These are phyloP conservation scores for Rutstroemia sp. DNA, from an alignment of 2,329 filamentous ascomycete species.

Conservation along the genomic window DNA sequence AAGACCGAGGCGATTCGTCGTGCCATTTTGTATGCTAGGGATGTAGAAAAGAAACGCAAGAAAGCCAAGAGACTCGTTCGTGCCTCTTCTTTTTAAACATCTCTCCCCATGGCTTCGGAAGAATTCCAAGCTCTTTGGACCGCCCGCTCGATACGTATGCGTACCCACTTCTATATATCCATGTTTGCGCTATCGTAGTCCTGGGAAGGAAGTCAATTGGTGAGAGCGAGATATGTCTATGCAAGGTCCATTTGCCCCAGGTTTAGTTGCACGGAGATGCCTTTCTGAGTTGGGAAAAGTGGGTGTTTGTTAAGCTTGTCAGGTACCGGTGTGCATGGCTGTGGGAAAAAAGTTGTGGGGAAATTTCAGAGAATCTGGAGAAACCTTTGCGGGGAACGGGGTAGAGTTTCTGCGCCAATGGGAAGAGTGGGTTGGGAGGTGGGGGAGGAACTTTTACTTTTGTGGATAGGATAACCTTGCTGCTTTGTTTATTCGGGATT, in stretches of 20 bases:
- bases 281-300: no score
- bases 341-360: neutral
- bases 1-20: neutral
- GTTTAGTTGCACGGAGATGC: no score
- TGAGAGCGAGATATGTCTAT: no score
- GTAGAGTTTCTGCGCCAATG: conserved; percentile 13
- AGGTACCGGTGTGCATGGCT: neutral
- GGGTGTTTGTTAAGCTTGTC: no score
- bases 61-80: no score
- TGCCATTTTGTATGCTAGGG: neutral
- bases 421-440: neutral
- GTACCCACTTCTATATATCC: neutral
- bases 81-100: no score
- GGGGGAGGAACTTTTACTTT: neutral
- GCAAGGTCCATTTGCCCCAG: no score
- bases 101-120: neutral
- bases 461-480: no score
- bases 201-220: no score
- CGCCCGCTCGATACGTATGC: no score
- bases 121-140: neutral
- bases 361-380: neutral
- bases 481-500: neutral
- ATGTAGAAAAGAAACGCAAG: no score
- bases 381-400: conserved; percentile 11
- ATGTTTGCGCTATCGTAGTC: no score